Base-by-base conservation (phyloP, 345 rosid genomes). In the Bruguiera sexangula region DNA sequence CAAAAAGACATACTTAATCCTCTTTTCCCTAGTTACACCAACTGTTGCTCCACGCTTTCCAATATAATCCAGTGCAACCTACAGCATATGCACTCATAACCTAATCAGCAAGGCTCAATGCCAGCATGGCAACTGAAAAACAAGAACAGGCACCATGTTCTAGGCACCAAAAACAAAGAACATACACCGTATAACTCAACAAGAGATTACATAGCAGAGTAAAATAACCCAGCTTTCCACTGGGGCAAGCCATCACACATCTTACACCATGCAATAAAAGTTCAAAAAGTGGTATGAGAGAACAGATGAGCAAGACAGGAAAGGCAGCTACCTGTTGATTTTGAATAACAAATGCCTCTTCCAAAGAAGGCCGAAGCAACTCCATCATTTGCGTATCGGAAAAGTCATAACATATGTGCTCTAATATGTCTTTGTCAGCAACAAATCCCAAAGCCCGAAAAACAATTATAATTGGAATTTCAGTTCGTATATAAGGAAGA, bases 261-360 rank as follows among this genome's bases (percentile, higher is more conserved):
- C 59, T 8, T 26, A 55, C 15, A 55, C 20, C 27, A n/a, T 55
- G 59, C 10, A 55, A 22, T 24, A 56, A 16, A 21, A 11, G 8
- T 5, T 24, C 26, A 27, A 24, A 24, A 15, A 6, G 29, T 24
- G 16, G 26, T 18, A 24, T 3, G 2, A 24, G 13, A 6, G 4
- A 54, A 36, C 22, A 7, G 7, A 53, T 29, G 64, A 39, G 32
- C 29, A 64, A 27, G 27, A 31, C 37, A 11, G 31, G 24, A 69
- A 11, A 55, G 20, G 18, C 34, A 24, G 15, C 27, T 52, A 92
- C 97, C 97, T 87, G 97, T 75, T 95, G 97, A 78, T 88, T 92
- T 82, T 92, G 99, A 78, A 95, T 92, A 21, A 95, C 99, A 65
- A 95, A 95, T 52, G 97, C 99, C 78, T 95, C 99, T 84, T 95